Base-by-base conservation (phyloP, 1,139 yeast species). In the Suzukiozyma palmioleophila region DNA sequence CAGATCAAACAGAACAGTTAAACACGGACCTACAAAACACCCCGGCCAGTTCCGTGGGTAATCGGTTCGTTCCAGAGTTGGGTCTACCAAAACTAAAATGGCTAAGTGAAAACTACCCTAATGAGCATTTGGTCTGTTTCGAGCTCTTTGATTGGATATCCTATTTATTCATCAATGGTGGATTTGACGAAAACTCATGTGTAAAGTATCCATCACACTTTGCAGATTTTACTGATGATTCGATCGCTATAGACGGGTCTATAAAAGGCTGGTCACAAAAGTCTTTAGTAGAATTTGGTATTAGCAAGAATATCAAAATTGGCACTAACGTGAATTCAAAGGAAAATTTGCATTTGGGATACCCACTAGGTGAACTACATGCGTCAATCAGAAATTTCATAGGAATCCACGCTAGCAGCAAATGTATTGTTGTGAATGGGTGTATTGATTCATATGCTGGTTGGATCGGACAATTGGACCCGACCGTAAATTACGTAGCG, bases 391-490 rank as follows among this genome's bases (percentile, higher is more conserved):
- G 22, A 18, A 7, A 18, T 18, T 18, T 18, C 22, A 5, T 18
- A 18, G 22, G 22, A 18, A 5, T 18, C 4, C 22, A 5, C 7
- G 7, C 22, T 7, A 18, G 22, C 7, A 5, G 22, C 22, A 18
- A 37, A 13, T 31, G 22, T 5, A 39, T 52, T 0, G 62, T 77
- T 3, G 61, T 62, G 9, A 68, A 72, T 42, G 81, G 81, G 8
- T 68, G 77, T 35, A 77, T 78, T 32, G 84, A 79, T 49, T 75
- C 83, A 39, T 78, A 79, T 47, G 73, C 78, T 1, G 77, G 81
- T 2, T 77, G 79, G 76, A 53, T 76, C 8, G 57, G 69, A 1
- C 22, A 18, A 18, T 60, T 71, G 1, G 35, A 49, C 8, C 55
- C 46, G 45, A 52, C 8, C 2, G 47, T 42, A 24, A 46, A 25